Percentiles rank a stretch among this genome's conserved stretches.
These are phyloP conservation scores for Pichia sp. DNA, from an alignment of 1,139 yeast species.

Conservation along the genomic window DNA sequence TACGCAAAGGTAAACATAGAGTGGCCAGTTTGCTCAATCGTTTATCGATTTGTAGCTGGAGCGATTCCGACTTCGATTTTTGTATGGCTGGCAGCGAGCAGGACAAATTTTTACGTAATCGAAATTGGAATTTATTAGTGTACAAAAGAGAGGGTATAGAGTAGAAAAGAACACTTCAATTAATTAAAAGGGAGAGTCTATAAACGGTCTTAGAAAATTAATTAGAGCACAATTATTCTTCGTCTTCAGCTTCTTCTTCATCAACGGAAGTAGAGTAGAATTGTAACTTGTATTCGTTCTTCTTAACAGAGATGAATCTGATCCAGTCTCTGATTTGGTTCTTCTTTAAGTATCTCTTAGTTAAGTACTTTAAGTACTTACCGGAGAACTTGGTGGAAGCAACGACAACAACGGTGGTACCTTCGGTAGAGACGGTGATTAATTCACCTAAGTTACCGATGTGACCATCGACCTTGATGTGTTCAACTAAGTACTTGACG, in stretches of 20 bases:
- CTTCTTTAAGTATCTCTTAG: constrained; percentile 99
- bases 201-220: constrained; percentile 3
- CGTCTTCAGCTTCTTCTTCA: constrained; percentile 79
- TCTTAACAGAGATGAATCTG: constrained; percentile 96
- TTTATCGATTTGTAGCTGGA: too few species aligned
- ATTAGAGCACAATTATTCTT: constrained; percentile 45
- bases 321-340: constrained; percentile 99
- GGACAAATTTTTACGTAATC: constrained; percentile 5
- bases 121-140: not conserved
- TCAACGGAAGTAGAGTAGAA: constrained; percentile 98
- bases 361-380: constrained; percentile 98
- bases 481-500: constrained; percentile 98
- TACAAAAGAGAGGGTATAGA: not conserved
- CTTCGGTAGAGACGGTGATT: constrained; percentile 84
- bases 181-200: not conserved
- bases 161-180: constrained; percentile 13
- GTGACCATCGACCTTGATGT: constrained; percentile 98
- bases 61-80: too few species aligned
- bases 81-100: not conserved
- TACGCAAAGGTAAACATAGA: too few species aligned
- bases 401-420: constrained; percentile 80
- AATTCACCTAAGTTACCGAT: constrained; percentile 97
- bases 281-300: constrained; percentile 96
- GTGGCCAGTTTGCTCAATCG: too few species aligned
- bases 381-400: constrained; percentile 98